Evolutionary conservation across 1,284 basidiomycete genomes (phyloP), one percentile per base, ranked within the genome.

Genomic region (Malassezia nana): DNA sequence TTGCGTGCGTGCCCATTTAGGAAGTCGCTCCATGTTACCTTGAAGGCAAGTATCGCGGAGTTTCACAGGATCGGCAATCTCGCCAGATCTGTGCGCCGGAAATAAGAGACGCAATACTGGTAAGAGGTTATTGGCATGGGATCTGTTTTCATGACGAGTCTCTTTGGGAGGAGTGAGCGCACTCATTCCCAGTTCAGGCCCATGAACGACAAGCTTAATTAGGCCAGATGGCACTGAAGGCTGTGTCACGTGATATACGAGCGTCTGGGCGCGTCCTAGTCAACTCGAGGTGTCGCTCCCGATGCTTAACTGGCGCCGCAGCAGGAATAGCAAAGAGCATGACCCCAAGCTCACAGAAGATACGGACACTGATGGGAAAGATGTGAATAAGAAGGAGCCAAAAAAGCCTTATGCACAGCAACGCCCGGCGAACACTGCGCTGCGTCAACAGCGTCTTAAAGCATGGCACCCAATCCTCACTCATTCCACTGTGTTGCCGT

Each of bases 401-500:
- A 67, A 67, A 58, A 65, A 62, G 43, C 40, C 61, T 4, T 72
- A 63, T 52, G 62, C 66, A 18, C 60, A 66, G 46, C 60, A 68
- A 44, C 66, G 67, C 44, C 69, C 69, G 6, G 63, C 69, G 38
- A 72, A 96, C 77, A 98, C 92, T 47, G 92, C 92, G 40, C 95
- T 96, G 82, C 96, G 95, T 78, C 94, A 99, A 76, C 94, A 99
- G 77, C 87, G 94, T 53, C 82, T 99, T 72, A 96, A 96, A 78
- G 94, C 94, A 68, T 99, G 94, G 94, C 94, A 99, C 80, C 94
- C 94, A 16, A 95, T 99, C 73, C 81, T 98, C 38, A 96, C 92
- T 0, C 94, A 94, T 3, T 89, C 89, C 76, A 92, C 90, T 1
- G 94, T 98, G 13, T 81, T 98, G 10, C 94, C 94, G 5, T 92